Evolutionary conservation across 257 asterid species (phyloP), one percentile per base, ranked within the genome.

Genomic region (Solanum tarijense): DNA sequence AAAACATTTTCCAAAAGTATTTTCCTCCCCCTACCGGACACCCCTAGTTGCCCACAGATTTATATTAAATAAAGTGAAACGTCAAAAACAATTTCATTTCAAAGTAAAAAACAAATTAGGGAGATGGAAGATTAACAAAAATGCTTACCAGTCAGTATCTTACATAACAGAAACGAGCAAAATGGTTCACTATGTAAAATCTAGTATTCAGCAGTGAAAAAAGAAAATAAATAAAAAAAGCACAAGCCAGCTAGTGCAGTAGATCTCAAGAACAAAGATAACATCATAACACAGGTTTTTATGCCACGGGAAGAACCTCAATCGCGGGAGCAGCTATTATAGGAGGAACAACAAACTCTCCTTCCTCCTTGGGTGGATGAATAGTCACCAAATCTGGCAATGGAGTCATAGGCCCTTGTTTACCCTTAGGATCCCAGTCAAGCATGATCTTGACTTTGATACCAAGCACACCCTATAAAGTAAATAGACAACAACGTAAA

Each of bases 331-430:
- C 46, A 66, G 83, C 83, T 60, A 86, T 60, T 5, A 69, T 68
- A 11, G 91, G 90, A 85, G 31, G 10, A 35, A 74, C 81, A 58
- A 60, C 27, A 82, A 68, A 62, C 29, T 92, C 96, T 31, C 92
- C 94, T 29, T 93, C 97, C 66, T 84, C 89, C 90, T 94, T 91
- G 2, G 96, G 95, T 25, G 93, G 93, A 52, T 94, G 96, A 89
- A 94, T 93, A 79, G 86, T 29, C 38, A 66, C 34, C 48, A 34
- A 39, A 66, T 23, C 81, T 73, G 14, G 82, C 38, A 13, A 68
- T 13, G 87, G 86, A 58, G 76, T 84, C 74, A 66, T 84, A 38
- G 87, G 60, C 55, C 87, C 87, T 55, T 84, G 76, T 52, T 84
- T 84, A 23, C 58, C 87, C 87, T 84, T 84, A 5, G 87, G 87